These are phyloP conservation scores for Teratosphaeria viscida DNA, from an alignment of 2,329 filamentous ascomycete genomes.

Conservation along the genomic window DNA sequence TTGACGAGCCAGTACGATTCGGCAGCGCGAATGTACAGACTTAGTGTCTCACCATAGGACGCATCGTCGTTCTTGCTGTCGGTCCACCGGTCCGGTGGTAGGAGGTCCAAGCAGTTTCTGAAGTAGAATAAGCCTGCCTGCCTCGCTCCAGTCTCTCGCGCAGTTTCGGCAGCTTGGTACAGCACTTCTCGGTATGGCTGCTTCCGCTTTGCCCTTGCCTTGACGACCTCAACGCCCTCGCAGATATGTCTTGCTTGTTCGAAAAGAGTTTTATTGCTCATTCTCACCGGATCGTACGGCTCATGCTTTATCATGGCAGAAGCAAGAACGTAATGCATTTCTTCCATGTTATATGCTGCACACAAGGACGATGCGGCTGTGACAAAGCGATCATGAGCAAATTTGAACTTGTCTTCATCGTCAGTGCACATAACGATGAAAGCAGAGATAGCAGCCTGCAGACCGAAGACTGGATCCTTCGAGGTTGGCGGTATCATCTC, in stretches of 20 bases:
- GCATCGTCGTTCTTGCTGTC: constrained; percentile 53
- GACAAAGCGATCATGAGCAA: constrained; percentile 79
- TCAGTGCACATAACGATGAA: constrained; percentile 75
- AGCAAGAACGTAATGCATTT: constrained; percentile 88
- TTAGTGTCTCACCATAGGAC: constrained; percentile 76
- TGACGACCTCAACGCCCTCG: constrained; percentile 65
- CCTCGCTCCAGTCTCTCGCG: constrained; percentile 71
- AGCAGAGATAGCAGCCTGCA: constrained; percentile 71
- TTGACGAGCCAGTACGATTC: constrained; percentile 76
- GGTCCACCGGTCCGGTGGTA: constrained; percentile 71
- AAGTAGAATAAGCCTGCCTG: constrained; percentile 77
- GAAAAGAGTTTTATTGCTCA: constrained; percentile 45
- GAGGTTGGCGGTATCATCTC: constrained; percentile 46
- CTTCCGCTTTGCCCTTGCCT: constrained; percentile 42
- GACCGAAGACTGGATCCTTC: constrained; percentile 62
- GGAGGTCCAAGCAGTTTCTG: constrained; percentile 61
- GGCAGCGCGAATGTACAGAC: constrained; percentile 65
- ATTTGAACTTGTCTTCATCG: constrained; percentile 74
- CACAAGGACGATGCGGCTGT: constrained; percentile 63
- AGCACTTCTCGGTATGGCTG: constrained; percentile 59
- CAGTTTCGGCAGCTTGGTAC: constrained; percentile 65
- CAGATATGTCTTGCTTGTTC: constrained; percentile 73
- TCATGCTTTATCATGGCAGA: constrained; percentile 68
- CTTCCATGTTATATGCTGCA: constrained; percentile 52
- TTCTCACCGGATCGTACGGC: constrained; percentile 46